phyloP scores from a whole-genome alignment of 2,329 filamentous ascomycete species.

The Davidsoniella virescens region DNA sequence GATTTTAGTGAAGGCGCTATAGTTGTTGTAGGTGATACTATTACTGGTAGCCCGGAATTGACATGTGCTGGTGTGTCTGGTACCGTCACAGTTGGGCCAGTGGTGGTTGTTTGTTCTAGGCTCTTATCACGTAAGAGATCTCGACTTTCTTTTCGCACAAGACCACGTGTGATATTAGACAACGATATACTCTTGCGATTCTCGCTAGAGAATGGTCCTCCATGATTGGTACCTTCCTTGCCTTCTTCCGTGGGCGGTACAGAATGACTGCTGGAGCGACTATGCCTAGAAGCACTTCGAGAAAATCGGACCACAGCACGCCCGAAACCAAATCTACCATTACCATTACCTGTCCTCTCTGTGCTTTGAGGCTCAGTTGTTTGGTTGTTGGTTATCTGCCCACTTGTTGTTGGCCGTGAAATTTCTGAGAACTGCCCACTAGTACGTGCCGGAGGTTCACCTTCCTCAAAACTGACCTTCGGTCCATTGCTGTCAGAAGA shows the following conservation, averaged over 20 bases:
- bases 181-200: slow-evolving; percentile 12
- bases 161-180: slow-evolving; percentile 7
- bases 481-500: slow-evolving; percentile 4
- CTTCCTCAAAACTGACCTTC: slow-evolving; percentile 6
- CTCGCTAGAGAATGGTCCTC: slow-evolving; percentile 1
- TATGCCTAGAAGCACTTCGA: slow-evolving; percentile 11
- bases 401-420: not conserved
- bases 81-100: not conserved
- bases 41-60: not conserved
- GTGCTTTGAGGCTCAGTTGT: not conserved
- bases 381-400: slow-evolving; percentile 3
- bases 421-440: slow-evolving; percentile 2
- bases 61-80: no score
- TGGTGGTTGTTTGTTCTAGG: not conserved
- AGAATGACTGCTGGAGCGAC: slow-evolving; percentile 12
- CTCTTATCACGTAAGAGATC: slow-evolving; percentile 7
- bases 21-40: not conserved
- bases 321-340: slow-evolving; percentile 8
- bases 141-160: slow-evolving; percentile 6
- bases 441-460: slow-evolving; percentile 4
- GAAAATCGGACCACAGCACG: slow-evolving; percentile 12
- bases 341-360: slow-evolving; percentile 1
- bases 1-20: not conserved
- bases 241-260: not conserved
- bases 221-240: not conserved